phyloP scores from a whole-genome alignment of 257 asterid genomes.

The Solanum paucissectum region DNA sequence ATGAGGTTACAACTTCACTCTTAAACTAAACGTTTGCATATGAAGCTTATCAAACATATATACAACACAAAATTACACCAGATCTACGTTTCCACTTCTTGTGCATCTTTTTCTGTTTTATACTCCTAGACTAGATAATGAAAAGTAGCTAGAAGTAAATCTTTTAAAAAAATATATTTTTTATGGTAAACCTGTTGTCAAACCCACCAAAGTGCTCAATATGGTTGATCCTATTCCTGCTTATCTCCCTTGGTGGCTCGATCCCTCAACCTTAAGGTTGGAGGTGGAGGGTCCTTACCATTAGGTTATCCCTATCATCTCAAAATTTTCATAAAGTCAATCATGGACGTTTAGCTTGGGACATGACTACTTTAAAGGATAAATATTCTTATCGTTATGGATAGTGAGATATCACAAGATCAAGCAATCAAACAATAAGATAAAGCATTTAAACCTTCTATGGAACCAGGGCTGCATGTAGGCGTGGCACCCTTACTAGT shows the following conservation, averaged over 20 bases:
- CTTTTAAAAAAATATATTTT: neutral
- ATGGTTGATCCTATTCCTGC: neutral
- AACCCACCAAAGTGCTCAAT: neutral
- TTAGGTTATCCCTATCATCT: neutral
- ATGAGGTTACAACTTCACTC: neutral
- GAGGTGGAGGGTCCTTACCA: neutral
- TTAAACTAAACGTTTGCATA: neutral
- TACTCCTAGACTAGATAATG: neutral
- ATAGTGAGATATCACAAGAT: neutral
- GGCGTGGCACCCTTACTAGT: neutral
- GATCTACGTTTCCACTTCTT: neutral
- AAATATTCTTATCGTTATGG: neutral
- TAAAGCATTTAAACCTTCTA: neutral
- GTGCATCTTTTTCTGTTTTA: neutral
- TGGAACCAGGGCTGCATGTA: neutral
- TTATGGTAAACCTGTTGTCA: neutral
- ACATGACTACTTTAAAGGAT: neutral
- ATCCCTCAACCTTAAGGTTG: neutral
- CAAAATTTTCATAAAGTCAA: neutral
- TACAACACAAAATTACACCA: neutral
- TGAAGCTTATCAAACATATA: neutral
- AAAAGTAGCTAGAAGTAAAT: neutral
- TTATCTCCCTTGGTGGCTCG: neutral
- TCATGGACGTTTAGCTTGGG: neutral
- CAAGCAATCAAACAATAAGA: neutral